Evolutionary conservation across 768 basidiomycete genomes (phyloP), one percentile per base, ranked within the genome.

Genomic region (Pulveroboletus sp.): DNA sequence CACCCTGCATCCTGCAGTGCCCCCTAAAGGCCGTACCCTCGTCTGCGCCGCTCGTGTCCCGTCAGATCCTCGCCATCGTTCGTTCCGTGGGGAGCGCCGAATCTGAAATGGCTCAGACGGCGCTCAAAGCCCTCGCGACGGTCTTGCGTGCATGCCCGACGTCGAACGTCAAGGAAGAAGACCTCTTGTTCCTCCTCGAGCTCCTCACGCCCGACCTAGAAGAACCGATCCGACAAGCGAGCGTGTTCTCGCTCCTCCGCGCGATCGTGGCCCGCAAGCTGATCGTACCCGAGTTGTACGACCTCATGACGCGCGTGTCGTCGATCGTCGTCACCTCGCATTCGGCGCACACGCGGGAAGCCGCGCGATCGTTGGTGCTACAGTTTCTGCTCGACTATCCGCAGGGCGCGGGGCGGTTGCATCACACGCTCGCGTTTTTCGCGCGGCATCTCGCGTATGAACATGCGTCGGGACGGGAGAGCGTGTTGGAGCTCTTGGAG

Each of bases 331-430:
- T 99, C 34, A 94, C 93, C 12, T 93, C 81, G 57, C 95, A 98
- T 67, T 93, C 94, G 3, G 68, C 82, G 0, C 85, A 88, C 58
- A 91, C 95, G 8, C 94, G 94, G 63, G 93, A 96, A 64, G 81
- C 89, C 9, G 95, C 91, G 51, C 85, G 96, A 17, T 82, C 85
- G 39, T 81, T 93, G 26, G 76, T 95, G 22, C 80, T 98, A 32
- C 92, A 94, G 62, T 99, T 99, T 76, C 73, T 98, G 41, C 80
- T 98, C 10, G 95, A 99, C 59, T 99, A 98, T 62, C 95, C 95
- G 3, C 95, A 98, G 67, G 94, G 95, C 8, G 87, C 90, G 57
- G 91, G 90, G 2, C 83, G 95, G 12, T 76, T 99, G 8, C 85
- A 82, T 32, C 86, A 83, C 31, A 88, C 89, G 55, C 89, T 99